Evolutionary conservation across 2,329 filamentous ascomycete species (phyloP).

Genomic region (Arachnomyces sp.): DNA sequence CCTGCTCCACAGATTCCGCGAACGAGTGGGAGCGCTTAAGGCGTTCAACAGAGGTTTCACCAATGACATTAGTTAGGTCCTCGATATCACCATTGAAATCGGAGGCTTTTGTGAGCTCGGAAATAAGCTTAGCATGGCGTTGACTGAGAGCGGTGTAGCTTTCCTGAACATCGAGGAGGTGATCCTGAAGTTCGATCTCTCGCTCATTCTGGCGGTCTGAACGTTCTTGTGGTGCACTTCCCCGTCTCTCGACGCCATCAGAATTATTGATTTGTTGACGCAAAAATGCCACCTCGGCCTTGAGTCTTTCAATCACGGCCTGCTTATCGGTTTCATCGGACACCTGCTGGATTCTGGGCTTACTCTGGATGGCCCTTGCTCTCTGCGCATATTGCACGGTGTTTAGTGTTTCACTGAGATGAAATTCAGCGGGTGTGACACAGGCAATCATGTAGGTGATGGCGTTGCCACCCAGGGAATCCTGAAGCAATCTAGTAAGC

Average conservation of each 20-base stretch:
- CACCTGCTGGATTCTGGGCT: slow-evolving; percentile 87
- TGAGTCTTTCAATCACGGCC: slow-evolving; percentile 82
- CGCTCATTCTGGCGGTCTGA: slow-evolving; percentile 72
- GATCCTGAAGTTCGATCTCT: slow-evolving; percentile 85
- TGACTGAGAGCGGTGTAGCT: slow-evolving; percentile 87
- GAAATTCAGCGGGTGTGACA: slow-evolving; percentile 92
- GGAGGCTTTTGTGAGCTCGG: slow-evolving; percentile 80
- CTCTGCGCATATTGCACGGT: slow-evolving; percentile 96
- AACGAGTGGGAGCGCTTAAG: slow-evolving; percentile 93
- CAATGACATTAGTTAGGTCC: slow-evolving; percentile 47
- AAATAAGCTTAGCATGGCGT: slow-evolving; percentile 89
- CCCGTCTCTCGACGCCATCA: slow-evolving; percentile 54
- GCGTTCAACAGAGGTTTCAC: slow-evolving; percentile 71
- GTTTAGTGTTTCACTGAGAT: slow-evolving; percentile 93
- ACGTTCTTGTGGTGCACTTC: slow-evolving; percentile 55
- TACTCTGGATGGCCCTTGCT: slow-evolving; percentile 92
- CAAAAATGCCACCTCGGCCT: slow-evolving; percentile 86
- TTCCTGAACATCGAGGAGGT: slow-evolving; percentile 84
- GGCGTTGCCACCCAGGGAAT: slow-evolving; percentile 91
- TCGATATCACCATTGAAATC: slow-evolving; percentile 47
- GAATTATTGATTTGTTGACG: slow-evolving; percentile 85
- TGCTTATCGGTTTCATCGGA: slow-evolving; percentile 88
- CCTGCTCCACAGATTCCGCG: slow-evolving; percentile 88
- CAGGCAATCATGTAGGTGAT: slow-evolving; percentile 99
- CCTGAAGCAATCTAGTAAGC: slow-evolving; percentile 86